phyloP scores from a whole-genome alignment of 306 rosid species.

The Alnus glutinosa region DNA sequence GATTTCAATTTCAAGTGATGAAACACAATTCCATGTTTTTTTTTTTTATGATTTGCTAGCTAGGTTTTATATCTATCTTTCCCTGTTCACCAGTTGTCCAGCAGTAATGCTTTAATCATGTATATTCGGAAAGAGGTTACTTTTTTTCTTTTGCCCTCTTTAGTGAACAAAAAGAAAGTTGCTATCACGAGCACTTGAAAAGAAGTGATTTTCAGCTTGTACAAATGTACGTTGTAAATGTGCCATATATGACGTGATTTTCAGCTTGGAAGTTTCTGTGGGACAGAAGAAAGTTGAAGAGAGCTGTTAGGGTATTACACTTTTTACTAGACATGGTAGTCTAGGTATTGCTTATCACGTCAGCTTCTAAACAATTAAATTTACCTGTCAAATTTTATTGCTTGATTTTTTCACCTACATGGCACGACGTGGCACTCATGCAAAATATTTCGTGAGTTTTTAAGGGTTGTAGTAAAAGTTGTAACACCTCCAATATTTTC shows the following conservation, averaged over 20 bases:
- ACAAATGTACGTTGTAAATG: neutral
- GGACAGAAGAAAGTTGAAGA: no score
- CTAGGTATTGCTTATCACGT: no score
- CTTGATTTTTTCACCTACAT: no score
- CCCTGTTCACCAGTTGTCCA: neutral
- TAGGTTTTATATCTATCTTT: conserved; percentile 2
- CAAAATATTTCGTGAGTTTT: no score
- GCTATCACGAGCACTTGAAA: neutral
- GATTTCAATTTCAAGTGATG: conserved; percentile 58
- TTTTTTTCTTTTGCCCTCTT: neutral
- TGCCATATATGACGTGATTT: neutral
- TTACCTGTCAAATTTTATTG: no score
- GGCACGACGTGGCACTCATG: no score
- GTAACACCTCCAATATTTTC: no score
- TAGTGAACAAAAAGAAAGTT: neutral
- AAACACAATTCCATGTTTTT: neutral
- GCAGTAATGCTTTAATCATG: neutral
- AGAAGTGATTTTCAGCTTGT: neutral
- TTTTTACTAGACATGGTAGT: no score
- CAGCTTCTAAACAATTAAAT: no score
- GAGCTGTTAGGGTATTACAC: no score
- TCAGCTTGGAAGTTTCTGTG: no score
- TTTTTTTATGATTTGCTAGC: neutral
- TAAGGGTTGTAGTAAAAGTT: no score
- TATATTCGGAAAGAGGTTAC: neutral